Evolutionary conservation across 169 alveolate species (phyloP), one percentile per base, ranked within the genome.

Genomic region (Cryptosporidium xiaoi): DNA sequence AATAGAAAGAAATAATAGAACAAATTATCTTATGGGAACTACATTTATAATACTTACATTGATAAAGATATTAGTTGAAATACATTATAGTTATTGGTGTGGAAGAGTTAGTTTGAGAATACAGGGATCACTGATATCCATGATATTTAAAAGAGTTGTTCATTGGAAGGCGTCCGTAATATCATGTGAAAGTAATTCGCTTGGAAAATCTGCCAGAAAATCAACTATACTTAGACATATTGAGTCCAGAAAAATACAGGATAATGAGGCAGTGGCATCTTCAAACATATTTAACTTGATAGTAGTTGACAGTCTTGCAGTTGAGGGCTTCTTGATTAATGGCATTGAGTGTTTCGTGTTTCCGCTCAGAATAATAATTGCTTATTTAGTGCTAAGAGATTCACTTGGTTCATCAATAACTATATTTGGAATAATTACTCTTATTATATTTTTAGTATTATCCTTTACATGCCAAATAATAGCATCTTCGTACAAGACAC

Each of bases 21-120:
- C 15, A 2, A 77, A 77, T 36, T 69, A 69, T 48, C 15, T 36
- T 18, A 77, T 77, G 87, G 87, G 77, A 8, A 48, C 31, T 44
- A 8, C 64, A 13, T 77, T 77, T 29, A 62, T 77, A n/a, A 31
- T 60, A 12, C 50, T 77, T 12, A 77, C 71, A 1, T 36, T 77
- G 33, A 51, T 77, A 24, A 77, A 77, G 27, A 77, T 77, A 31
- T 53, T 77, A 4, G 77, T 77, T 12, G 87, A 77, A 36, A 60
- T 64, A n/a, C 87, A 77, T 12, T 77, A 77, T 27, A 77, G 87
- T 34, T 77, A 77, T 48, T 77, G 87, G 87, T 77, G 87, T 46
- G 87, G 87, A 46, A 77, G 87, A 60, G 87, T 77, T 40, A 77
- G 87, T 51, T 31, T 77, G 7, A 15, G 87, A 3, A 77, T 77